phyloP scores from a whole-genome alignment of 345 rosid species.

The Euphorbia pulcherrima region DNA sequence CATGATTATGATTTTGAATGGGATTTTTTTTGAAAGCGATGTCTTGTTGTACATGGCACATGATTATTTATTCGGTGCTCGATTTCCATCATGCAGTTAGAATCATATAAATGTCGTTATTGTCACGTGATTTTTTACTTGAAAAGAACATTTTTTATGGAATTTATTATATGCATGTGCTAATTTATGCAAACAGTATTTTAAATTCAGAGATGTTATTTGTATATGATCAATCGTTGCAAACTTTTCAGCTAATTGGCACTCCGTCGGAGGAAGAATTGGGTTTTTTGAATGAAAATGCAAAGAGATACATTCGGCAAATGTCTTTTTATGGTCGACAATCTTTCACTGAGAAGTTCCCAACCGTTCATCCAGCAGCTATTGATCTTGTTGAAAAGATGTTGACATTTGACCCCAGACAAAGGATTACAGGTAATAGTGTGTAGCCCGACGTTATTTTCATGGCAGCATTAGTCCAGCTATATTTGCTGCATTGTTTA shows the following conservation, averaged over 20 bases:
- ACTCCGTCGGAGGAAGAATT: conserved; percentile 81
- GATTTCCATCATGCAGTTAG: neutral
- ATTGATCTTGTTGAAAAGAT: conserved; percentile 87
- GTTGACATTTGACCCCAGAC: conserved; percentile 77
- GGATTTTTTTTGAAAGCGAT: conserved; percentile 2
- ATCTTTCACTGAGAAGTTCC: conserved; percentile 70
- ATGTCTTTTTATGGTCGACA: conserved; percentile 56
- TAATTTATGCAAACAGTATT: neutral
- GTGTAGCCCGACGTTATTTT: neutral
- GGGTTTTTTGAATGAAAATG: conserved; percentile 66
- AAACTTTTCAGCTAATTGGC: conserved; percentile 64
- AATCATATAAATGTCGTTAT: neutral
- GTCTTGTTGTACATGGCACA: neutral
- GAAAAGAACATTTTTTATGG: neutral
- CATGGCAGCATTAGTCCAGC: neutral
- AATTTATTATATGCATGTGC: neutral
- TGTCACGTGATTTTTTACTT: neutral
- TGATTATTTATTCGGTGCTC: neutral
- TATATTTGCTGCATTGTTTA: neutral
- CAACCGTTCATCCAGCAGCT: conserved; percentile 58
- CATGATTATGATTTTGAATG: neutral
- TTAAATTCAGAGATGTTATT: conserved; percentile 6
- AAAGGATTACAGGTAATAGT: conserved; percentile 69
- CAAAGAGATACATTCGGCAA: conserved; percentile 66
- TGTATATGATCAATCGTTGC: conserved; percentile 6